Conservation (phyloP, 139 green algal species). For the Picochlorum sp. region DNA sequence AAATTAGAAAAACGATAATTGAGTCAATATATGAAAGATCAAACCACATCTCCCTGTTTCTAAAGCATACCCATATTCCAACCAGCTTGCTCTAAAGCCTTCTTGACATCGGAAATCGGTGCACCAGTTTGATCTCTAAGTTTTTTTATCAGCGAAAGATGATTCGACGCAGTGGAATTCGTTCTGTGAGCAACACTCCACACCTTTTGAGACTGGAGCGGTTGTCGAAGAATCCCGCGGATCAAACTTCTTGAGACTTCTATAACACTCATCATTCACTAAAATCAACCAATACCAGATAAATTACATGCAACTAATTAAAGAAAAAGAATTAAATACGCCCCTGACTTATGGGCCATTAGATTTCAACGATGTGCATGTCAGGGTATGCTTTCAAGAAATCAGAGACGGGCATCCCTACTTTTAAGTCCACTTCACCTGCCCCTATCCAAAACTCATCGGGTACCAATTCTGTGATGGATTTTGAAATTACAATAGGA, state of each 20-base stretch:
- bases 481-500: constrained; percentile 68
- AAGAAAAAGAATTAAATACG: too few species aligned
- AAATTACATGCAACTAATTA: too few species aligned
- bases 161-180: neutral
- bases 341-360: too few species aligned
- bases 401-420: constrained; percentile 26
- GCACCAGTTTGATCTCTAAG: constrained; percentile 61
- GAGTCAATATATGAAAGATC: neutral
- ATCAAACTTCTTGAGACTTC: too few species aligned
- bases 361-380: too few species aligned
- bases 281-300: too few species aligned
- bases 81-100: constrained; percentile 32
- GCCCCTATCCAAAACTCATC: constrained; percentile 69
- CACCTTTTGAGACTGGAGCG: neutral
- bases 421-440: constrained; percentile 85
- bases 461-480: constrained; percentile 37
- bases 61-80: constrained; percentile 57
- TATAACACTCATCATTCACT: too few species aligned
- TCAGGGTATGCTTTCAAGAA: constrained; percentile 57
- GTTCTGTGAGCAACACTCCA: neutral
- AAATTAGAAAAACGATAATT: neutral
- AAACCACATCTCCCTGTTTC: neutral
- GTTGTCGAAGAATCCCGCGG: too few species aligned
- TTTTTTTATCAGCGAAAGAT: constrained; percentile 51
- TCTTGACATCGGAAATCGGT: constrained; percentile 77